Evolutionary conservation across 2,329 filamentous ascomycete species (phyloP), one percentile per base, ranked within the genome.

Genomic region (Microsporum canis): DNA sequence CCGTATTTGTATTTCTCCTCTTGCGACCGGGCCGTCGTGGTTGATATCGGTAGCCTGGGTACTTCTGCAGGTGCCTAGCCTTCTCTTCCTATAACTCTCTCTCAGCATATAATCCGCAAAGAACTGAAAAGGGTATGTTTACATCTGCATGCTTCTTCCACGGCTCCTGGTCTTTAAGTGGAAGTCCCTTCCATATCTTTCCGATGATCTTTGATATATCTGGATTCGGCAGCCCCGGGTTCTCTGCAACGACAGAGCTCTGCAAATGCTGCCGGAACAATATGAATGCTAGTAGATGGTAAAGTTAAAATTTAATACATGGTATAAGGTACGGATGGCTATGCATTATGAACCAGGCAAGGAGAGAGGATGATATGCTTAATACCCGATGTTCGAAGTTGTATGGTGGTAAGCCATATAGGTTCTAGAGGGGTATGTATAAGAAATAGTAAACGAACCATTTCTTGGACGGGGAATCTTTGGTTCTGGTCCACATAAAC

Each of bases 181-280:
- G 76, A 70, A 95, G 86, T 61, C 85, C 82, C 69, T 87, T 85
- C 94, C 94, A 99, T 82, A 91, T 87, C 72, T 90, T 84, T 59
- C 92, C 92, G 67, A 97, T 95, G 68, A 97, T 95, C 76, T 96
- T 96, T 66, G 92, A 96, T 68, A 97, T 95, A 59, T 96, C 90
- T 2, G 92, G 92, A 74, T 97, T 97, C 53, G 91, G 86, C 65
- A 96, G 83, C 51, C 90, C 88, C n/a, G 91, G 92, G 69, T 96
- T 84, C 67, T 89, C 82, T 60, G 85, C 81, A 41, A 91, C 88
- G 58, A 97, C 89, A 57, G 84, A 80, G 17, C 88, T 85, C 74
- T 97, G 92, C 69, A 94, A 87, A 73, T 95, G 88, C 72, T 97
- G 91, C 43, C 94, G 90, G 78, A 96, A 99, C 68, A 99, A 81